These are phyloP conservation scores for Spergularia marina DNA, from an alignment of 148 eudicot genomes.

Conservation along the genomic window DNA sequence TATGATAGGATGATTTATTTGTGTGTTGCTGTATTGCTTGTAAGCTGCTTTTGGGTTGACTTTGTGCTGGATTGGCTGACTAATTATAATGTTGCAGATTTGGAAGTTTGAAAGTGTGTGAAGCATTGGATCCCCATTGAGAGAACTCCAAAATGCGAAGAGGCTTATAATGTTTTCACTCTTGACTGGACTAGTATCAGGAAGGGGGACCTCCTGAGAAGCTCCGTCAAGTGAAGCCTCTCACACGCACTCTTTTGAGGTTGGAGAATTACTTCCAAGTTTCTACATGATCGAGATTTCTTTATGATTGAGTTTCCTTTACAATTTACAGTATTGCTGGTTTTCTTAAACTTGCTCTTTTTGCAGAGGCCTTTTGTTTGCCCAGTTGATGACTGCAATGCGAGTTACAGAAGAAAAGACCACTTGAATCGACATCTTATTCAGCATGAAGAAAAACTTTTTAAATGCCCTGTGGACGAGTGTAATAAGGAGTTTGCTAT, in stretches of 20 bases:
- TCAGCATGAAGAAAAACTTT: conserved; percentile 73
- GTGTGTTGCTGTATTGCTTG: neutral
- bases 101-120: conserved; percentile 54
- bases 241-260: conserved; percentile 36
- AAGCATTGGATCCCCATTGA: conserved; percentile 99
- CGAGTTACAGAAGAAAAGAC: conserved; percentile 80
- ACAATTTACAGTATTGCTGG: conserved; percentile 10
- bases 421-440: conserved; percentile 78
- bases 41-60: neutral
- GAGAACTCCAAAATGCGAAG: conserved; percentile 99
- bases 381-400: conserved; percentile 65
- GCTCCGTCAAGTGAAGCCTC: conserved; percentile 82
- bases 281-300: conserved; percentile 15
- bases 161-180: conserved; percentile 44
- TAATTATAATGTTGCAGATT: conserved; percentile 36
- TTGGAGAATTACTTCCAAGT: conserved; percentile 23
- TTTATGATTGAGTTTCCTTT: conserved; percentile 12
- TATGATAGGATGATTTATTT: neutral
- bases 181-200: conserved; percentile 99
- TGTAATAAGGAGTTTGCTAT: conserved; percentile 50
- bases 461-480: conserved; percentile 55
- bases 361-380: conserved; percentile 80
- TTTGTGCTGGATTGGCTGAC: neutral
- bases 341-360: conserved; percentile 7
- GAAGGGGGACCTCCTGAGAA: conserved; percentile 99